Conservation (phyloP, 2,329 filamentous ascomycete species). For the Aureobasidium melanogenum region DNA sequence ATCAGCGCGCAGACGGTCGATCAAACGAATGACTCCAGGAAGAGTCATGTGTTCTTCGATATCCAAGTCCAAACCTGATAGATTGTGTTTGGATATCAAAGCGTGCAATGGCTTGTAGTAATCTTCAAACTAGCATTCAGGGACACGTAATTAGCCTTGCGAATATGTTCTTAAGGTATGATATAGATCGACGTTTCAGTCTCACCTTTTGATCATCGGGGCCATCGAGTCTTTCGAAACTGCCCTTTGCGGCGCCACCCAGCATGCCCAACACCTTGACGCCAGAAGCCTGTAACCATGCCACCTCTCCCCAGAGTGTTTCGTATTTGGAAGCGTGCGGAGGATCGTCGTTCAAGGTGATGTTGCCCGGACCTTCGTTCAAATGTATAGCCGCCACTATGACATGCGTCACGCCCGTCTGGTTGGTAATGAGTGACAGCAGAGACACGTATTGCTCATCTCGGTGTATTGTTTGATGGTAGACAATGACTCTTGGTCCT, state of each 20-base stretch:
- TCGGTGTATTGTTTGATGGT: conserved; percentile 57
- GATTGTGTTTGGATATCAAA: conserved; percentile 50
- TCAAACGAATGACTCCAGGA: conserved; percentile 47
- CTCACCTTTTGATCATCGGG: conserved; percentile 39
- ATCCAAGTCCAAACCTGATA: conserved; percentile 69
- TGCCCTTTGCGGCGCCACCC: conserved; percentile 73
- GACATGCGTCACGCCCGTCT: conserved; percentile 65
- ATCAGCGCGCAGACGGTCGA: conserved; percentile 45
- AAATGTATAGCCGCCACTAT: conserved; percentile 83
- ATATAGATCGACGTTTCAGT: neutral
- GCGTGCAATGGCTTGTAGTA: conserved; percentile 63
- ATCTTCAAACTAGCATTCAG: conserved; percentile 49
- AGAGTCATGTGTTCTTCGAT: conserved; percentile 71
- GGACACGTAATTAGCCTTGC: neutral
- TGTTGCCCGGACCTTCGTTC: conserved; percentile 55
- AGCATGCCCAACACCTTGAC: conserved; percentile 80
- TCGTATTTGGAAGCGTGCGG: conserved; percentile 58
- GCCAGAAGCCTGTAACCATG: conserved; percentile 60
- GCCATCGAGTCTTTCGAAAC: conserved; percentile 52
- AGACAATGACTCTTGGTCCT: conserved; percentile 43
- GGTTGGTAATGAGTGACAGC: conserved; percentile 50
- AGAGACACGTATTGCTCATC: conserved; percentile 49
- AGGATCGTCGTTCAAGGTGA: conserved; percentile 73
- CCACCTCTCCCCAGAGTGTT: conserved; percentile 70
- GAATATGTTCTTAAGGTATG: neutral